Base-by-base conservation (phyloP, 495 filamentous ascomycete genomes). In the Peziza echinospora region DNA sequence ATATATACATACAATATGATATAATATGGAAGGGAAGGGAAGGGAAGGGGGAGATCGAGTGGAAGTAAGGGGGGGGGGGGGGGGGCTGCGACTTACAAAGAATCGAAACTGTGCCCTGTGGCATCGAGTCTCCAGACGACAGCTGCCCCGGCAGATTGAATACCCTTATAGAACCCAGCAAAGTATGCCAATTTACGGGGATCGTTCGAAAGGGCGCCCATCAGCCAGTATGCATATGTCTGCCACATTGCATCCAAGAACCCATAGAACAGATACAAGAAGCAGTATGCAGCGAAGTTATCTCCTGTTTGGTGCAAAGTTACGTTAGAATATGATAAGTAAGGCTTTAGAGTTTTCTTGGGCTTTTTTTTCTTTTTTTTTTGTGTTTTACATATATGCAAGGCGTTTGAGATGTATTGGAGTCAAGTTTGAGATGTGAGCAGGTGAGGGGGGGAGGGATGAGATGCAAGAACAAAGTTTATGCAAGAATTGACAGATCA, bases 131-230 rank as follows among this genome's bases (percentile, higher is more conserved):
- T 70, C 82, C 80, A 93, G 57, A 80, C 82, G 42, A 87, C 72
- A n/a, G 84, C 86, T 5, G 77, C 75, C 50, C 84, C 87, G n/a
- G 83, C 84, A 24, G 82, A 89, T 63, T 94, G 87, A 54, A 96
- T 81, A n/a, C 82, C 83, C 59, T 93, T 93, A 71, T 93, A 93
- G 69, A 87, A 93, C 46, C 87, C 87, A 25, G 84, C 76, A 55
- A 89, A 81, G 66, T 93, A 92, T 64, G 87, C 87, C 19, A 87
- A 70, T 57, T 85, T 91, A 57, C 85, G 81, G 50, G 78, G 73
- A 41, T 89, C 91, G 68, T 96, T 93, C 55, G 77, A 82, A 24
- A 93, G 69, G 16, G 84, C 77, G 26, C 87, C 87, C 80, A 96
- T 93, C 64, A 80, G 44, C 63, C 51, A 62, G 53, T 49, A 55